Conservation (phyloP, 805 yeast species). For the Cyberlindnera suaveolens region DNA sequence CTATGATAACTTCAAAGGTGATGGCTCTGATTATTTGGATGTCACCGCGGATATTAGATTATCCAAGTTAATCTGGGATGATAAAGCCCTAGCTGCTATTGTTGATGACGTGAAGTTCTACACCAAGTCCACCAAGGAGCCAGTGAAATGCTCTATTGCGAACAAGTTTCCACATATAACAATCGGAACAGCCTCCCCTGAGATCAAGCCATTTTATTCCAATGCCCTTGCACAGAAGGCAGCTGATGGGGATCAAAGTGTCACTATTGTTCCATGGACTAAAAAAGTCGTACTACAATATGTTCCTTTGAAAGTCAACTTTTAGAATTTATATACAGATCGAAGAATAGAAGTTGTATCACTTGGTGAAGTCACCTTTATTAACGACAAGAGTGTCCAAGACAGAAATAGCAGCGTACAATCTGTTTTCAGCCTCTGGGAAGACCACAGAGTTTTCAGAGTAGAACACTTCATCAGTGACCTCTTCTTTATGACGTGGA, state of each 20-base stretch:
- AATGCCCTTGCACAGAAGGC: slow-evolving; percentile 31
- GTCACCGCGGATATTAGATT: slow-evolving; percentile 34
- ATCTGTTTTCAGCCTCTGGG: slow-evolving; percentile 92
- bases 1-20: not conserved
- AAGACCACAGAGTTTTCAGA: slow-evolving; percentile 80
- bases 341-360: not conserved
- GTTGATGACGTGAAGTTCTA: slow-evolving; percentile 29
- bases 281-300: slow-evolving; percentile 1
- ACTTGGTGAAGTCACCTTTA: slow-evolving; percentile 51
- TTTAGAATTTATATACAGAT: not conserved
- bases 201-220: slow-evolving; percentile 47
- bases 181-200: slow-evolving; percentile 47
- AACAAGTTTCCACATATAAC: slow-evolving; percentile 65
- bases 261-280: slow-evolving; percentile 9
- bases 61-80: slow-evolving; percentile 42
- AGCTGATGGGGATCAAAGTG: slow-evolving; percentile 4
- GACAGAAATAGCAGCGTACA: slow-evolving; percentile 94
- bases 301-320: slow-evolving; percentile 15
- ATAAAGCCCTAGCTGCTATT: slow-evolving; percentile 46
- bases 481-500: slow-evolving; percentile 95
- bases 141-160: slow-evolving; percentile 25
- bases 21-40: slow-evolving; percentile 3
- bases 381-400: slow-evolving; percentile 85
- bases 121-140: slow-evolving; percentile 2
- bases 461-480: slow-evolving; percentile 88